These are phyloP conservation scores for Termitomyces sp. DNA, from an alignment of 768 basidiomycete genomes.

Conservation along the genomic window DNA sequence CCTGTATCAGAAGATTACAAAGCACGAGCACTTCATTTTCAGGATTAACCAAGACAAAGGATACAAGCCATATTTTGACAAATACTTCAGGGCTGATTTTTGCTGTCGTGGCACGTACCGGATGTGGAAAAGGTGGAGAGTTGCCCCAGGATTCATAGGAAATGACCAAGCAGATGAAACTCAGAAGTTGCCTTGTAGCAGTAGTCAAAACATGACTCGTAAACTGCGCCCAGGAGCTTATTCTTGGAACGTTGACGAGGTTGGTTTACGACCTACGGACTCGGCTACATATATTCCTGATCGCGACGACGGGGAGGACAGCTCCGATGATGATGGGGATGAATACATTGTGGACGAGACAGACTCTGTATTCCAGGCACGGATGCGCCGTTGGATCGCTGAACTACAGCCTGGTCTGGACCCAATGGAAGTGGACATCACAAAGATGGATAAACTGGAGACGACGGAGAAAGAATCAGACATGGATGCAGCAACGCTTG, in stretches of 20 bases:
- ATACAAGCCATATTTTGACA: neutral
- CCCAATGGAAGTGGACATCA: too few species aligned
- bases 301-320: neutral
- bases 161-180: too few species aligned
- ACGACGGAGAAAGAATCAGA: neutral
- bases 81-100: neutral
- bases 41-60: neutral
- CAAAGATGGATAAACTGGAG: neutral
- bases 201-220: neutral
- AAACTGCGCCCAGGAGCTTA: neutral
- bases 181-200: neutral
- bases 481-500: neutral
- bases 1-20: neutral
- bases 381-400: neutral
- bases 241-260: neutral
- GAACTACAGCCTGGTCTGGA: too few species aligned
- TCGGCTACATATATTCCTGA: too few species aligned
- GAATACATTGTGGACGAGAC: neutral
- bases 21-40: neutral
- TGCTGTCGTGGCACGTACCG: neutral
- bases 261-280: too few species aligned
- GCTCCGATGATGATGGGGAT: neutral
- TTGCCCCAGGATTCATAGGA: neutral
- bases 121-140: neutral
- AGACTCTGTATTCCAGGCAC: neutral